These are phyloP conservation scores for Taphrina communis DNA, from an alignment of 1,139 yeast genomes.

Conservation along the genomic window DNA sequence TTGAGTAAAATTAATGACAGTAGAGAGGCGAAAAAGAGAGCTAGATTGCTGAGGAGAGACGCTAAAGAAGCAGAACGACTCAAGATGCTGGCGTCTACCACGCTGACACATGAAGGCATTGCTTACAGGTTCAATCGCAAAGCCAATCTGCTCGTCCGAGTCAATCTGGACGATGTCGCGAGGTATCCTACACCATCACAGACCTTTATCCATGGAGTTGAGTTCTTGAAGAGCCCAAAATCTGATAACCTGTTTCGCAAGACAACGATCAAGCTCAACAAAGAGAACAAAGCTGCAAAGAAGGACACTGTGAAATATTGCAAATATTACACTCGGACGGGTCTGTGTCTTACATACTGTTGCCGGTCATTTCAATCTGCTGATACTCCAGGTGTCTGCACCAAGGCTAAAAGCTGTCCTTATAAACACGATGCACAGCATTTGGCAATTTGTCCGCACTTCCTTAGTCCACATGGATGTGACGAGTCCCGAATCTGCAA, in stretches of 20 bases:
- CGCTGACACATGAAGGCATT: conserved; percentile 48
- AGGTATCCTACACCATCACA: conserved; percentile 47
- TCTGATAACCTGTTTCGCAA: conserved; percentile 48
- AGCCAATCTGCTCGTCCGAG: conserved; percentile 48
- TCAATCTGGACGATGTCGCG: conserved; percentile 16
- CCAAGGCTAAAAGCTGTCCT: conserved; percentile 61
- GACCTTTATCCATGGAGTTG: conserved; percentile 48
- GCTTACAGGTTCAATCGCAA: conserved; percentile 46
- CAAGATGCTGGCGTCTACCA: conserved; percentile 44
- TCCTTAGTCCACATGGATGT: conserved; percentile 58
- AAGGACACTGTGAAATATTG: conserved; percentile 47
- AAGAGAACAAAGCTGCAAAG: conserved; percentile 31
- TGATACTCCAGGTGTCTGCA: conserved; percentile 58
- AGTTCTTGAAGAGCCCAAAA: conserved; percentile 48
- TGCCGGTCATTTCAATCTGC: background rate
- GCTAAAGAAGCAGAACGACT: conserved; percentile 43
- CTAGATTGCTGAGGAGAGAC: conserved; percentile 28
- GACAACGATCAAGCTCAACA: conserved; percentile 41
- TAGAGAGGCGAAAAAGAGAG: conserved; percentile 24
- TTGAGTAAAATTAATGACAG: conserved; percentile 29
- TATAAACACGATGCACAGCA: conserved; percentile 62
- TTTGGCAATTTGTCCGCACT: conserved; percentile 63
- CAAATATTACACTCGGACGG: conserved; percentile 51
- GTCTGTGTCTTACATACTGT: conserved; percentile 43
- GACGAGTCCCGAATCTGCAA: conserved; percentile 57